Conservation (phyloP, 352 stramenopile species). For the Phytophthora sojae region DNA sequence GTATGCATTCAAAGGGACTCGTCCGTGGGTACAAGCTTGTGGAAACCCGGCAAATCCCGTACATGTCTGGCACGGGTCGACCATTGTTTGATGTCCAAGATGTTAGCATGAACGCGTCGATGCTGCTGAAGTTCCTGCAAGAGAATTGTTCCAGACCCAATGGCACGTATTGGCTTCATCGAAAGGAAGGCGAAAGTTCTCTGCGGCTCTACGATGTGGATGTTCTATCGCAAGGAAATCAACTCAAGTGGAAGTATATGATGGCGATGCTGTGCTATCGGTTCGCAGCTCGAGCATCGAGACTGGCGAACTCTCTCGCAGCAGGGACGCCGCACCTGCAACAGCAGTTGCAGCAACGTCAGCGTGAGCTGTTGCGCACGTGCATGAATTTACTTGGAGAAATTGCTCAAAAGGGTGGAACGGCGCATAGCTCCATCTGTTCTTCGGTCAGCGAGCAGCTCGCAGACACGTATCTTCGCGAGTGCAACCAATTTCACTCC, state of each 20-base stretch:
- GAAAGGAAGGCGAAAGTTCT: slow-evolving; percentile 81
- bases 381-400: slow-evolving; percentile 81
- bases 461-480: slow-evolving; percentile 81
- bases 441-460: slow-evolving; percentile 84
- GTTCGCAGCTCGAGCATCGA: slow-evolving; percentile 76
- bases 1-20: slow-evolving; percentile 87
- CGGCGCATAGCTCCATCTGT: slow-evolving; percentile 78
- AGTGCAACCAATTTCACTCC: slow-evolving; percentile 51
- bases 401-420: slow-evolving; percentile 66
- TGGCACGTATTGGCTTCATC: slow-evolving; percentile 87
- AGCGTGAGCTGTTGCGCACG: slow-evolving; percentile 78
- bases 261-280: slow-evolving; percentile 92
- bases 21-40: slow-evolving; percentile 89
- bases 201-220: slow-evolving; percentile 86
- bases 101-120: slow-evolving; percentile 87
- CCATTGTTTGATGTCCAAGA: slow-evolving; percentile 87
- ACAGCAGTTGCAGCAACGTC: slow-evolving; percentile 70
- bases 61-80: slow-evolving; percentile 65
- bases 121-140: slow-evolving; percentile 88
- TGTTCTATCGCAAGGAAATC: slow-evolving; percentile 81
- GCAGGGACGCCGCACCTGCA: slow-evolving; percentile 63
- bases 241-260: slow-evolving; percentile 93
- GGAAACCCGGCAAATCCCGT: slow-evolving; percentile 84
- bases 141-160: slow-evolving; percentile 87
- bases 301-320: slow-evolving; percentile 70